These are phyloP conservation scores for Solanum chiquidenum DNA, from an alignment of 257 asterid genomes.

Conservation along the genomic window DNA sequence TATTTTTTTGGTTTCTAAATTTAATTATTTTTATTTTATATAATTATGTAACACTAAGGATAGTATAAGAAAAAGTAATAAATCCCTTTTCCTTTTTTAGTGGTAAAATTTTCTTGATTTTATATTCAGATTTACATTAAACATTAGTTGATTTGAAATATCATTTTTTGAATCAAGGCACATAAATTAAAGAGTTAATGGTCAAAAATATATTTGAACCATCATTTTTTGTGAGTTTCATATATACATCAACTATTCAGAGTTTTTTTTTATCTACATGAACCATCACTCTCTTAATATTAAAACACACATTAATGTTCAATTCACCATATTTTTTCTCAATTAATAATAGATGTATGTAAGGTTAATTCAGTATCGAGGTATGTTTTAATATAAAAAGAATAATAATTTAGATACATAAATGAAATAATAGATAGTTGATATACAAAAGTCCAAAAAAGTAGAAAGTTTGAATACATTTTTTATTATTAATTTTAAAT, in stretches of 20 bases:
- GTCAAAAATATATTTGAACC: too few species aligned
- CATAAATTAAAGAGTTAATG: not conserved
- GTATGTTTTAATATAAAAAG: not conserved
- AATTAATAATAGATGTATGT: not conserved
- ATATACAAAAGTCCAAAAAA: not conserved
- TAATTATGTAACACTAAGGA: too few species aligned
- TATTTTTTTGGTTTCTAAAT: too few species aligned
- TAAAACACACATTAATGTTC: not conserved
- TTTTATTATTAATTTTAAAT: not conserved
- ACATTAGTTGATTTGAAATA: not conserved
- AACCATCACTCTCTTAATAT: not conserved
- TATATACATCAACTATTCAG: not conserved
- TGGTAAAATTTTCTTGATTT: not conserved
- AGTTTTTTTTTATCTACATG: not conserved
- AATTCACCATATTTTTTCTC: not conserved
- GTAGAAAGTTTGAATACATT: not conserved
- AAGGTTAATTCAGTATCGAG: not conserved
- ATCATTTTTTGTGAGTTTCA: too few species aligned
- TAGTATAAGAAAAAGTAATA: too few species aligned
- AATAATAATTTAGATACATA: not conserved
- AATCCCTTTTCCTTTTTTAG: not conserved
- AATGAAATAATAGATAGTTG: not conserved
- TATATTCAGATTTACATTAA: too few species aligned
- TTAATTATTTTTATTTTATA: too few species aligned
- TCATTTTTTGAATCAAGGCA: not conserved